Percentiles rank a stretch among this genome's conserved stretches.
Conservation (phyloP, 805 yeast species). For the Suhomyces xylopsoci region DNA sequence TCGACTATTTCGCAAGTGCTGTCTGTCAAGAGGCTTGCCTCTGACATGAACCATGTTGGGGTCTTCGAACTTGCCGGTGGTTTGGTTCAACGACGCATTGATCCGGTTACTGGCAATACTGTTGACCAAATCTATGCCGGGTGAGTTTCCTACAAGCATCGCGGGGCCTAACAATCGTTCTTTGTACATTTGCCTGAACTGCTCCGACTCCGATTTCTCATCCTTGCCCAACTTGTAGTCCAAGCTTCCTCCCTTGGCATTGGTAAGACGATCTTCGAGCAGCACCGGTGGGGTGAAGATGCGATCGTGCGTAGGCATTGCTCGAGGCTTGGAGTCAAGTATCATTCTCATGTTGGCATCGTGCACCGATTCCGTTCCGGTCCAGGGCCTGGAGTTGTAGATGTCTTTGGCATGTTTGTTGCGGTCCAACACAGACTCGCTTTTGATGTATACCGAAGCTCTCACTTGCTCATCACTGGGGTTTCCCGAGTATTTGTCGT, state of each 20-base stretch:
- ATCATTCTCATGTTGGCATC: conserved; percentile 56
- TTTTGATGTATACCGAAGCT: conserved; percentile 22
- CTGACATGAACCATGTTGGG: conserved; percentile 45
- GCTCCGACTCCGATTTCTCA: conserved; percentile 29
- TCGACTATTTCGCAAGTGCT: conserved; percentile 62
- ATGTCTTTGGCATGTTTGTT: conserved; percentile 31
- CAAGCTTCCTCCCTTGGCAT: conserved; percentile 62
- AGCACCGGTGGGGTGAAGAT: conserved; percentile 19
- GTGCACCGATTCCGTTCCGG: conserved; percentile 46
- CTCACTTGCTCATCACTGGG: background rate
- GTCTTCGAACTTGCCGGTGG: conserved; percentile 65
- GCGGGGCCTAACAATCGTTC: conserved; percentile 63
- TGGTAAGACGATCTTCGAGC: conserved; percentile 42
- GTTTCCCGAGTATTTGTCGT: conserved; percentile 11
- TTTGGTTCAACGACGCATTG: conserved; percentile 59
- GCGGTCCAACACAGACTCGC: conserved; percentile 25
- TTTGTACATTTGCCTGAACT: conserved; percentile 57
- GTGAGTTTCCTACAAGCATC: conserved; percentile 40
- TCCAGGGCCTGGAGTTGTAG: conserved; percentile 54
- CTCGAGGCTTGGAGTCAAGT: conserved; percentile 44
- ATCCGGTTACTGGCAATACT: conserved; percentile 74
- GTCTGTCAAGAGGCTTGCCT: conserved; percentile 55
- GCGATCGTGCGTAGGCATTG: conserved; percentile 24
- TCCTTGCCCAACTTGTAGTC: conserved; percentile 51
- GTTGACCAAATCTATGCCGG: conserved; percentile 50